These are phyloP conservation scores for Podaxis mareebaensis DNA, from an alignment of 768 basidiomycete genomes.

Conservation along the genomic window DNA sequence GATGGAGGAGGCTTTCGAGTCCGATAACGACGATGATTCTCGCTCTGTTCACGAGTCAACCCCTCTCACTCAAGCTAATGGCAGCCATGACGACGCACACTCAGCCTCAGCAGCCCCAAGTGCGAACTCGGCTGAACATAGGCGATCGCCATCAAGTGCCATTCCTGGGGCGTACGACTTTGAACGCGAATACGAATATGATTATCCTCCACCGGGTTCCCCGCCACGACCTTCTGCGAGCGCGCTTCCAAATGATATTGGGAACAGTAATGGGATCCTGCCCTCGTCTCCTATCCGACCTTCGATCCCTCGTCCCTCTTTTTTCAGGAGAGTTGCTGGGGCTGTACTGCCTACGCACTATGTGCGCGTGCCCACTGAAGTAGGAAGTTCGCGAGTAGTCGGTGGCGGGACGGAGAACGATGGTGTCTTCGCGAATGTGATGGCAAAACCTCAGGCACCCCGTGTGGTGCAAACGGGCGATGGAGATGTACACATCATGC, in stretches of 20 bases:
- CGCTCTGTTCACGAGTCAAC: conserved; percentile 38
- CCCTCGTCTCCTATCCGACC: conserved; percentile 47
- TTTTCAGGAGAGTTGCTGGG: conserved; percentile 60
- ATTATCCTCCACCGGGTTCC: conserved; percentile 76
- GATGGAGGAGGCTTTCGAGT: conserved; percentile 77
- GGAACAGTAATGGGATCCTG: conserved; percentile 71
- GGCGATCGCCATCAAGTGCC: conserved; percentile 21
- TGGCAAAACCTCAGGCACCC: conserved; percentile 73
- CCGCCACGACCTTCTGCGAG: conserved; percentile 60
- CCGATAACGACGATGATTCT: conserved; percentile 58
- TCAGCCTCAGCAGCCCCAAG: conserved; percentile 14
- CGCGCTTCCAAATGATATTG: conserved; percentile 66
- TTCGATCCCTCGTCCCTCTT: conserved; percentile 43
- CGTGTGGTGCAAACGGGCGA: conserved; percentile 48
- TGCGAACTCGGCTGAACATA: conserved; percentile 14
- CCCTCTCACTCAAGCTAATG: conserved; percentile 33
- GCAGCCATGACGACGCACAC: conserved; percentile 11
- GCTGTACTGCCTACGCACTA: conserved; percentile 70
- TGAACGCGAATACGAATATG: conserved; percentile 76
- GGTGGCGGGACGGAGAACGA: conserved; percentile 84
- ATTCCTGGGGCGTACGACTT: conserved; percentile 70
- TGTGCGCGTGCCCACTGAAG: conserved; percentile 46
- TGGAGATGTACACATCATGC: conserved; percentile 62
- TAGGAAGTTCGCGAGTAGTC: conserved; percentile 32
- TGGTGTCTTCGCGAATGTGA: conserved; percentile 94